Evolutionary conservation across 768 basidiomycete species (phyloP).

Genomic region (Auricularia auricula-judae): DNA sequence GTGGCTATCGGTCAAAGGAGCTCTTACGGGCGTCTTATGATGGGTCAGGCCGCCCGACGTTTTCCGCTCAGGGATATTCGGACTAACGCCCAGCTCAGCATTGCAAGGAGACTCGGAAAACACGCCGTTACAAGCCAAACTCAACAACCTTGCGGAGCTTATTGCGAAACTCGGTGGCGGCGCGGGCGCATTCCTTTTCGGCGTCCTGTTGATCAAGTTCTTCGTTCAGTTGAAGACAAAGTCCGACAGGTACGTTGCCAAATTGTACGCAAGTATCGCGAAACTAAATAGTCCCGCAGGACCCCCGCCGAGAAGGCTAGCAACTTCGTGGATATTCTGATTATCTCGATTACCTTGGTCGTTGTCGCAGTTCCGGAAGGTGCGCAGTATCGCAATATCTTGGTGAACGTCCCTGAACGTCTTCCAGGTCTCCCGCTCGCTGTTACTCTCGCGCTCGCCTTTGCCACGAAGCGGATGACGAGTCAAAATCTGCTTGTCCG

Average conservation of each 20-base stretch:
- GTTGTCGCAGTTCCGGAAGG: conserved; percentile 86
- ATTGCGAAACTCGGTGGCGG: conserved; percentile 85
- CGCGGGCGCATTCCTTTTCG: conserved; percentile 75
- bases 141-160: conserved; percentile 87
- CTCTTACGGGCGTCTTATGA: conserved; percentile 96
- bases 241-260: conserved; percentile 39
- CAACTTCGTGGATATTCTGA: conserved; percentile 83
- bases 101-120: conserved; percentile 78
- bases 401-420: not conserved
- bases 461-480: conserved; percentile 98
- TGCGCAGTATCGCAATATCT: conserved; percentile 8
- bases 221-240: conserved; percentile 74
- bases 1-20: conserved; percentile 86
- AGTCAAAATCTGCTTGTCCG: conserved; percentile 90
- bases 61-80: not conserved
- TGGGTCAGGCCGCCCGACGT: conserved; percentile 47
- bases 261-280: not conserved
- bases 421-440: conserved; percentile 76
- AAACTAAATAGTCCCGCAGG: conserved; percentile 20
- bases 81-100: conserved; percentile 31
- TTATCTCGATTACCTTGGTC: conserved; percentile 87
- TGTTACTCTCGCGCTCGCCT: conserved; percentile 91
- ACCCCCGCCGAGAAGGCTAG: conserved; percentile 77
- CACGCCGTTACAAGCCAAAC: conserved; percentile 88
- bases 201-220: conserved; percentile 83